phyloP scores from a whole-genome alignment of 2,329 filamentous ascomycete genomes.

The Beauveria scarabaeidicola region DNA sequence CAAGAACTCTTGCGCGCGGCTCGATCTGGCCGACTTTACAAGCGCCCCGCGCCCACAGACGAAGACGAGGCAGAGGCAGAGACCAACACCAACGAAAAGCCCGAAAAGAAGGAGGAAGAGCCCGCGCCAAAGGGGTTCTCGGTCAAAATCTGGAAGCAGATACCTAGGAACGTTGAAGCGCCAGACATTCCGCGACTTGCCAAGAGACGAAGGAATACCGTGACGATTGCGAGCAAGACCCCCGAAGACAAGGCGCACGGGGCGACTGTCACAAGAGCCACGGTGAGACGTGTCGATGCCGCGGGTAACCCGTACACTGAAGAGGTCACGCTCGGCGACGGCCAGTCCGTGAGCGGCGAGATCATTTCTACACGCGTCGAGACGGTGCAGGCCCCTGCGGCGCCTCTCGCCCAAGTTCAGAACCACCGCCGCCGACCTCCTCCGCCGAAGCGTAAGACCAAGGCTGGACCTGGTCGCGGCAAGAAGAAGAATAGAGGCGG shows the following conservation, averaged over 20 bases:
- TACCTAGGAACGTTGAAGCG: slow-evolving; percentile 49
- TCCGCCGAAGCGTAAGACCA: slow-evolving; percentile 72
- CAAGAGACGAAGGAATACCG: slow-evolving; percentile 51
- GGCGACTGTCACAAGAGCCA: slow-evolving; percentile 65
- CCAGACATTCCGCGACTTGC: slow-evolving; percentile 46
- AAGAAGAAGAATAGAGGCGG: slow-evolving; percentile 64
- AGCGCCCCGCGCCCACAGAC: slow-evolving; percentile 55
- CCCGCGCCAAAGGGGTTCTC: slow-evolving; percentile 43
- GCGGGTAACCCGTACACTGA: slow-evolving; percentile 76
- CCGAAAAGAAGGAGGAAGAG: slow-evolving; percentile 57
- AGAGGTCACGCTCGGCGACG: slow-evolving; percentile 72
- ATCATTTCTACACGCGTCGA: slow-evolving; percentile 56
- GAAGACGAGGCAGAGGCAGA: slow-evolving; percentile 51
- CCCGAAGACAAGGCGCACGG: slow-evolving; percentile 35
- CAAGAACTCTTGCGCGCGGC: slow-evolving; percentile 77
- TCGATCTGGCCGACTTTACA: slow-evolving; percentile 67
- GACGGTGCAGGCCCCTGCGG: slow-evolving; percentile 35
- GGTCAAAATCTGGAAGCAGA: slow-evolving; percentile 53
- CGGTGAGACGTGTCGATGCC: slow-evolving; percentile 68
- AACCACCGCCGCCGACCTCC: slow-evolving; percentile 55
- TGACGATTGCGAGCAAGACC: slow-evolving; percentile 48
- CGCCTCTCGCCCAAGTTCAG: slow-evolving; percentile 45
- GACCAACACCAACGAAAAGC: slow-evolving; percentile 36
- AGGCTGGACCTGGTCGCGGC: slow-evolving; percentile 65
- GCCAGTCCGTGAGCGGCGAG: slow-evolving; percentile 73